These are phyloP conservation scores for Microbotryum silenes-acaulis DNA, from an alignment of 1,284 basidiomycete species.

Conservation along the genomic window DNA sequence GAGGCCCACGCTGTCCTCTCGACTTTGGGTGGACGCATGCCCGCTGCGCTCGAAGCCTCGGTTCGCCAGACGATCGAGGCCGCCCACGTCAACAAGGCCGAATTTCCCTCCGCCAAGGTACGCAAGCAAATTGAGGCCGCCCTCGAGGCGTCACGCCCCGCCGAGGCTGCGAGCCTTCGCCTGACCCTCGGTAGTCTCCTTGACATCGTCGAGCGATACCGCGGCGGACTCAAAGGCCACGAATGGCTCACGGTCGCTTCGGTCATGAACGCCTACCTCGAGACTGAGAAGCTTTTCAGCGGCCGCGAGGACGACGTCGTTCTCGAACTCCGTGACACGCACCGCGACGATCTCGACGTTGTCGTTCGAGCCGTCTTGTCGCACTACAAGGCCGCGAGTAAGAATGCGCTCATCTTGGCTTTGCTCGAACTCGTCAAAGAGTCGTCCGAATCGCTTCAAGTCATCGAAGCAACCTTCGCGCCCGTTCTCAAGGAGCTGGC, in stretches of 20 bases:
- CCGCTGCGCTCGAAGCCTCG: conserved; percentile 78
- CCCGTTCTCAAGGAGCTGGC: conserved; percentile 71
- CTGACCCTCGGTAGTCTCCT: conserved; percentile 59
- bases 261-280: conserved; percentile 65
- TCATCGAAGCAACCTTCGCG: conserved; percentile 57
- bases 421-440: conserved; percentile 81
- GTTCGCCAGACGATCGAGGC: conserved; percentile 71
- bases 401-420: conserved; percentile 77
- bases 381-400: conserved; percentile 90
- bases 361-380: conserved; percentile 83
- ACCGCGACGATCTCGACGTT: conserved; percentile 86
- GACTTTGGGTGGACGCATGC: conserved; percentile 86
- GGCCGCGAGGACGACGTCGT: conserved; percentile 85
- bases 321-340: conserved; percentile 77
- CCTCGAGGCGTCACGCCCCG: conserved; percentile 67
- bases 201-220: conserved; percentile 73
- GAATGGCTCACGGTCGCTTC: conserved; percentile 67
- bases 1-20: conserved; percentile 79
- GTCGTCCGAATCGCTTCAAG: conserved; percentile 42
- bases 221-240: conserved; percentile 75
- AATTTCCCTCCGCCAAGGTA: conserved; percentile 67
- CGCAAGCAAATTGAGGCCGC: conserved; percentile 62
- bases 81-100: conserved; percentile 61
- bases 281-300: conserved; percentile 85
- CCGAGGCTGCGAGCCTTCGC: conserved; percentile 70